Percentiles rank a stretch among this genome's conserved stretches.
Conservation (phyloP, 2,329 filamentous ascomycete genomes). For the Clonostachys rhizophaga region DNA sequence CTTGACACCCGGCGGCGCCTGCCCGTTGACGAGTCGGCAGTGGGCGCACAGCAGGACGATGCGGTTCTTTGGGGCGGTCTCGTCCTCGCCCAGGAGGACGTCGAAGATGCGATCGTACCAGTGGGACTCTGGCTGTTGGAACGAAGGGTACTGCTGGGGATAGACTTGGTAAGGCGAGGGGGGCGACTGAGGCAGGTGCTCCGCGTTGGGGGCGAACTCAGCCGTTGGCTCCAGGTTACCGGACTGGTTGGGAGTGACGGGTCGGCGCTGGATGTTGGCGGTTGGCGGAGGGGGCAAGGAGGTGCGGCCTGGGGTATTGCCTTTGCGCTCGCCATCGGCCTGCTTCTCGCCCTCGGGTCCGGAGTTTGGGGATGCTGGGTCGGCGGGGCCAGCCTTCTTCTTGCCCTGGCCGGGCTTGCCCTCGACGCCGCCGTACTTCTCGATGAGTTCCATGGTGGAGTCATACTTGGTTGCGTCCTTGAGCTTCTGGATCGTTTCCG, state of each 20-base stretch:
- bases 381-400: constrained; percentile 10
- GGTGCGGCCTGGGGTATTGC: constrained; percentile 29
- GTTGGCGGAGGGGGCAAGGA: constrained; percentile 54
- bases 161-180: constrained; percentile 12
- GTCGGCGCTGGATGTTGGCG: constrained; percentile 51
- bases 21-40: constrained; percentile 90
- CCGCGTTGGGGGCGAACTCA: constrained; percentile 72
- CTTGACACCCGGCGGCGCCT: constrained; percentile 83
- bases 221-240: constrained; percentile 37
- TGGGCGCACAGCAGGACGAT: constrained; percentile 78
- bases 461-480: constrained; percentile 96
- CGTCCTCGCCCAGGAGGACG: constrained; percentile 88
- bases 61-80: constrained; percentile 86
- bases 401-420: constrained; percentile 31
- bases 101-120: constrained; percentile 98
- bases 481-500: constrained; percentile 86
- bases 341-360: constrained; percentile 8
- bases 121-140: constrained; percentile 38
- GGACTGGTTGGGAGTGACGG: constrained; percentile 17
- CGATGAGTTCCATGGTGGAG: constrained; percentile 84
- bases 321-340: constrained; percentile 7
- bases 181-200: constrained; percentile 8
- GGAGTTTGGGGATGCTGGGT: neutral
- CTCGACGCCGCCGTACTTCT: constrained; percentile 81
- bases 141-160: neutral